Percentiles rank a stretch among this genome's conserved stretches.
phyloP scores from a whole-genome alignment of 768 basidiomycete species.

The Roridomyces roridus region DNA sequence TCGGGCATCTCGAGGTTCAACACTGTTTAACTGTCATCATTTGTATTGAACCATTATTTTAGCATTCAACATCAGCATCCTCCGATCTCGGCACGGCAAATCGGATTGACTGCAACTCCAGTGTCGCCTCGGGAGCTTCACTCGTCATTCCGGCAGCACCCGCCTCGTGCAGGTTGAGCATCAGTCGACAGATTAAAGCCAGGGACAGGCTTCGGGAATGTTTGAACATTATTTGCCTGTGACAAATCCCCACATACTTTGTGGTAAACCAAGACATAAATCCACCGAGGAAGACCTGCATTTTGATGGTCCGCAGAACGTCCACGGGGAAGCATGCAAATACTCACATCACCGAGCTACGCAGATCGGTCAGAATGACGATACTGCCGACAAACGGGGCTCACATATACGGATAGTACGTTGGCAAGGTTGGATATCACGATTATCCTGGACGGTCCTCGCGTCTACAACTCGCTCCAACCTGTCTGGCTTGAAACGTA shows the following conservation, averaged over 20 bases:
- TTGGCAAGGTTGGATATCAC: constrained; percentile 3
- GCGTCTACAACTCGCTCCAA: background rate
- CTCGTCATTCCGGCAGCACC: constrained; percentile 5
- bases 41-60: no score
- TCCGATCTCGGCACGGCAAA: background rate
- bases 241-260: background rate
- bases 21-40: no score
- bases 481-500: background rate
- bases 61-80: no score
- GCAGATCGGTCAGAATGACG: background rate
- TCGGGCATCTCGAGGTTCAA: no score
- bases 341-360: constrained; percentile 2
- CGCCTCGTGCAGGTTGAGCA: constrained; percentile 12
- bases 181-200: background rate
- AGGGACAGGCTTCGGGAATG: constrained; percentile 4
- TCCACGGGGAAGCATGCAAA: no score
- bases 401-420: background rate
- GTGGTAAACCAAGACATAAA: constrained; percentile 7
- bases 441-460: background rate
- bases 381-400: background rate
- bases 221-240: background rate
- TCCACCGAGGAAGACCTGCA: background rate
- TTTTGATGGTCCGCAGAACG: background rate
- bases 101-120: constrained; percentile 2
- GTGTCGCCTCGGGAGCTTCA: background rate